Percentiles rank a stretch among this genome's conserved stretches.
phyloP scores from a whole-genome alignment of 805 yeast species.

The Candida pseudoglaebosa region DNA sequence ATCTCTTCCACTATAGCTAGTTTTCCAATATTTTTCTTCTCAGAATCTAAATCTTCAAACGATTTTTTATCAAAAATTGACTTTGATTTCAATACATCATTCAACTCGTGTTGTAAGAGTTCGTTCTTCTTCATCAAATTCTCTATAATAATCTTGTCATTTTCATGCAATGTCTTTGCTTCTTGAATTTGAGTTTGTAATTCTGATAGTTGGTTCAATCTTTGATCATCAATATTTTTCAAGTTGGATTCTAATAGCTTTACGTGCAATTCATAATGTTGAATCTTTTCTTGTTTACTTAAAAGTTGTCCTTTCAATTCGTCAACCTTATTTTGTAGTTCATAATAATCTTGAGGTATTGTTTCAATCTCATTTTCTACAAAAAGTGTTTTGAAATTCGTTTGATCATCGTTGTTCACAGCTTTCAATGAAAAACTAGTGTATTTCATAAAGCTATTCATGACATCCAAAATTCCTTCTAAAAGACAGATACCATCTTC shows the following conservation, averaged over 20 bases:
- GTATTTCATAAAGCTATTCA: neutral
- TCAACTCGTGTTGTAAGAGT: slow-evolving; percentile 19
- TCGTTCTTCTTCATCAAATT: slow-evolving; percentile 21
- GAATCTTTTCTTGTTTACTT: slow-evolving; percentile 27
- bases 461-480: neutral
- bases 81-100: slow-evolving; percentile 4
- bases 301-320: slow-evolving; percentile 1
- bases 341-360: neutral
- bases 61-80: slow-evolving; percentile 15
- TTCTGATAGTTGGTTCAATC: slow-evolving; percentile 21
- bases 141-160: slow-evolving; percentile 17
- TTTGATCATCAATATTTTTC: slow-evolving; percentile 23
- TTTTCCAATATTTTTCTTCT: slow-evolving; percentile 27
- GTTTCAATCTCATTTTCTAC: neutral
- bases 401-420: neutral
- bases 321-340: neutral
- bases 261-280: slow-evolving; percentile 44
- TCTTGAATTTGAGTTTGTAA: slow-evolving; percentile 12
- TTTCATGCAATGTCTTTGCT: slow-evolving; percentile 17
- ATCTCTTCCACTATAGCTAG: slow-evolving; percentile 44
- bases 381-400: neutral
- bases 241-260: slow-evolving; percentile 43
- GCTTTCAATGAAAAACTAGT: neutral
- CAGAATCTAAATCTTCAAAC: slow-evolving; percentile 31
- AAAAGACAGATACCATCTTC: neutral